Percentiles rank a stretch among this genome's conserved stretches.
Evolutionary conservation across 176 grass and related monocot genomes (phyloP).

Genomic region (Zizania latifolia): DNA sequence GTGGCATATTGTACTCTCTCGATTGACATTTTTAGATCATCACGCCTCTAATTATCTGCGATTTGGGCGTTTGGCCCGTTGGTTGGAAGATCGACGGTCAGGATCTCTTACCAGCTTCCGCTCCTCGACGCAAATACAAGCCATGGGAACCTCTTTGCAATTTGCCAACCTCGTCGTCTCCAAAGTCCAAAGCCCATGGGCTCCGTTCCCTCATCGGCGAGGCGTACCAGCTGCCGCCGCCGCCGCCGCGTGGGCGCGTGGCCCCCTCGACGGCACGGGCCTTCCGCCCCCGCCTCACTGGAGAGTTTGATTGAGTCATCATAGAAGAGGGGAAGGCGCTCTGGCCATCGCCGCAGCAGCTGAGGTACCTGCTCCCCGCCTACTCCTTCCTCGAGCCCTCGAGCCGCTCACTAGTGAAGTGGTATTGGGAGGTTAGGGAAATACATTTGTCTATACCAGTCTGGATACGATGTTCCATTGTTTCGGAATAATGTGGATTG

Average conservation of each 20-base stretch:
- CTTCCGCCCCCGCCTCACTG: neutral
- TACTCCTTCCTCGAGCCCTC: neutral
- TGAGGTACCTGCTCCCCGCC: slow-evolving; percentile 12
- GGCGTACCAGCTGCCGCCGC: neutral
- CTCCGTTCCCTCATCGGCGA: neutral
- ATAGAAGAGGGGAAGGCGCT: neutral
- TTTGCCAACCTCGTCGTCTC: neutral
- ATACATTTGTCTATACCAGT: neutral
- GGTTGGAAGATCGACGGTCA: neutral
- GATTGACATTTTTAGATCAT: too few relatives aligned
- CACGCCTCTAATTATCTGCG: neutral
- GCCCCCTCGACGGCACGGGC: neutral
- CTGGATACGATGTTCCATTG: neutral
- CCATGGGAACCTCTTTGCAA: neutral
- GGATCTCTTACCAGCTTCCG: neutral
- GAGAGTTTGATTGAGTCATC: neutral
- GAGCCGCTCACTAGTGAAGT: neutral
- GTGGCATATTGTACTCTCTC: too few relatives aligned
- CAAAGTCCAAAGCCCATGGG: neutral
- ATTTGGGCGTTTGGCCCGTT: neutral
- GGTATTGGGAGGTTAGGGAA: neutral
- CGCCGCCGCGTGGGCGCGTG: neutral
- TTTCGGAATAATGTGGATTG: too few relatives aligned
- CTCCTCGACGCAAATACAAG: neutral
- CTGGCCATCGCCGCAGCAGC: neutral